phyloP scores from a whole-genome alignment of 2,329 filamentous ascomycete genomes.

The Microcyclosporella mali region DNA sequence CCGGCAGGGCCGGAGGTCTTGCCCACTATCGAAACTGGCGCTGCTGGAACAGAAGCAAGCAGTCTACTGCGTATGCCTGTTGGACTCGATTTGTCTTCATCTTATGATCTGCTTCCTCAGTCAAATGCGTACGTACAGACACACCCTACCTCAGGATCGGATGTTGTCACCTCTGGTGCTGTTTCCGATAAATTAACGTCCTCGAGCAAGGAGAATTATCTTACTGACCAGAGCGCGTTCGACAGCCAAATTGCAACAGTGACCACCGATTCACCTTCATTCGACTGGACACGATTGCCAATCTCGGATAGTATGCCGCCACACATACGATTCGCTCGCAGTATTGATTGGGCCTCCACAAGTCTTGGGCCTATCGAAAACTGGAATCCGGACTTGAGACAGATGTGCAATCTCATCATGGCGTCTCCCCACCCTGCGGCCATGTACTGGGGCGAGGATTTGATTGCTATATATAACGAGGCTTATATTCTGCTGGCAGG shows the following conservation, averaged over 20 bases:
- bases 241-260: slow-evolving; percentile 25
- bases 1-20: slow-evolving; percentile 16
- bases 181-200: slow-evolving; percentile 10
- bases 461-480: slow-evolving; percentile 66
- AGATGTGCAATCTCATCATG: slow-evolving; percentile 79
- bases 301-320: slow-evolving; percentile 56
- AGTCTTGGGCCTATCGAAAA: slow-evolving; percentile 67
- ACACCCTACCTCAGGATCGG: slow-evolving; percentile 6
- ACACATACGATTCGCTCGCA: slow-evolving; percentile 68
- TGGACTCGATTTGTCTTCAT: slow-evolving; percentile 16
- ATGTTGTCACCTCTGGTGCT: slow-evolving; percentile 11
- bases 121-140: slow-evolving; percentile 23
- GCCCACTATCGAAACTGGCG: slow-evolving; percentile 20
- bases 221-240: slow-evolving; percentile 12
- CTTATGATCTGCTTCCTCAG: slow-evolving; percentile 20
- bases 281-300: slow-evolving; percentile 75
- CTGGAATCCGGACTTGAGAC: slow-evolving; percentile 63
- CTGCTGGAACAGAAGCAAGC: background rate
- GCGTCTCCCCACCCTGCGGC: slow-evolving; percentile 56
- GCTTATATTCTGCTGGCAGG: slow-evolving; percentile 63
- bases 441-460: slow-evolving; percentile 40
- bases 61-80: slow-evolving; percentile 4
- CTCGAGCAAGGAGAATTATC: slow-evolving; percentile 8
- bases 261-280: slow-evolving; percentile 45
- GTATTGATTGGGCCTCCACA: slow-evolving; percentile 66